A percentile compares a stretch with the other conserved stretches of the same genome.
Evolutionary conservation across 2,329 filamentous ascomycete species (phyloP).

Genomic region (Emmonsiellopsis sp.): DNA sequence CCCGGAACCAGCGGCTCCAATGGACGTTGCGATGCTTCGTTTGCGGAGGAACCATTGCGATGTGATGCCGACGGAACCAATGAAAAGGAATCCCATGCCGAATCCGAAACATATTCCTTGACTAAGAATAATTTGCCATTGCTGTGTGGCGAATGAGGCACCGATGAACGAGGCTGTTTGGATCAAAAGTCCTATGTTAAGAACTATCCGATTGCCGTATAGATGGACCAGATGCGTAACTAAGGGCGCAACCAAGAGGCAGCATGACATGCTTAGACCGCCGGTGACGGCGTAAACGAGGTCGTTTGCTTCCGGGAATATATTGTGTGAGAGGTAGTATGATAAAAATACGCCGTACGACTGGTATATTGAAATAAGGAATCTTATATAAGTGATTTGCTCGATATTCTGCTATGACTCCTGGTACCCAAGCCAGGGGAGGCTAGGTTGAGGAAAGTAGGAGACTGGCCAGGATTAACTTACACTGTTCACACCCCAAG

Average conservation of each 20-base stretch:
- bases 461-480: slow-evolving; percentile 15
- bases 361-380: slow-evolving; percentile 13
- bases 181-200: slow-evolving; percentile 48
- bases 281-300: slow-evolving; percentile 54
- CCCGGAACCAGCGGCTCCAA: slow-evolving; percentile 50
- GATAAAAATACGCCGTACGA: slow-evolving; percentile 52
- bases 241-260: slow-evolving; percentile 48
- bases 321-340: slow-evolving; percentile 47
- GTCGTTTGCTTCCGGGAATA: slow-evolving; percentile 46
- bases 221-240: slow-evolving; percentile 46
- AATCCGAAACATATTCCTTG: slow-evolving; percentile 55
- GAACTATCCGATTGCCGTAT: slow-evolving; percentile 45
- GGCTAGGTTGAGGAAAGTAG: background rate
- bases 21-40: slow-evolving; percentile 51
- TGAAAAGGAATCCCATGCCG: slow-evolving; percentile 55
- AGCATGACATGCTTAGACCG: slow-evolving; percentile 50
- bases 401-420: background rate
- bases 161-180: slow-evolving; percentile 47
- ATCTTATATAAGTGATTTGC: background rate
- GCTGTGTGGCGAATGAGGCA: slow-evolving; percentile 46
- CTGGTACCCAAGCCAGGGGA: background rate
- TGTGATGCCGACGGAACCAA: slow-evolving; percentile 46
- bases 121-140: slow-evolving; percentile 53
- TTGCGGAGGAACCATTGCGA: slow-evolving; percentile 55
- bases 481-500: slow-evolving; percentile 65